These are phyloP conservation scores for Xylaria polymorpha DNA, from an alignment of 2,329 filamentous ascomycete genomes.

Conservation along the genomic window DNA sequence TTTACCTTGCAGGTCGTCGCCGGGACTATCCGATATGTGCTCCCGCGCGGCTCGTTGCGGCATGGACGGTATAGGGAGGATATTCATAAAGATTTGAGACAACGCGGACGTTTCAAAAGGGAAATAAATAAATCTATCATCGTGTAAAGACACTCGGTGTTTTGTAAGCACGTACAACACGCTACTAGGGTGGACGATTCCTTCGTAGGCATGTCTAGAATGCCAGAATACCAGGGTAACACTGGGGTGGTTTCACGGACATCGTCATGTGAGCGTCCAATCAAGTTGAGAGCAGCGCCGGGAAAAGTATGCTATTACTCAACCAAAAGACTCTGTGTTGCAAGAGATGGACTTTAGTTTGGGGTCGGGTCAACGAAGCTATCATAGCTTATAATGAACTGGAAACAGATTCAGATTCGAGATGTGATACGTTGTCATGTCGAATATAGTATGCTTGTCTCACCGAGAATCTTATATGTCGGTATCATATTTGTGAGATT, in stretches of 20 bases:
- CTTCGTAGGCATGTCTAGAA: not conserved
- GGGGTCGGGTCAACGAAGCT: not conserved
- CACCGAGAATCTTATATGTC: not conserved
- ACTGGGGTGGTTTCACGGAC: not conserved
- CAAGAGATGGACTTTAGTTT: not conserved
- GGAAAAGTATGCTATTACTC: not conserved
- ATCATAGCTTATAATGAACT: not conserved
- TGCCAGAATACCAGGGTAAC: not conserved
- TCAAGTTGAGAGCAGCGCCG: not conserved
- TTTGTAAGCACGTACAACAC: not conserved
- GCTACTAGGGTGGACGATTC: not conserved
- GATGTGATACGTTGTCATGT: not conserved
- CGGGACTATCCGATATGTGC: not conserved
- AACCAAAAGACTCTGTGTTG: not conserved
- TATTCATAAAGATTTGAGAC: not conserved
- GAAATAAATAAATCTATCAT: not conserved
- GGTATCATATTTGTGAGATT: not conserved
- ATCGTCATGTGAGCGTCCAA: not conserved
- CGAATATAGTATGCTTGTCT: not conserved
- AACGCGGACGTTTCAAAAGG: not conserved
- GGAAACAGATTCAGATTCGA: too few species aligned
- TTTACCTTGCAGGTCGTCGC: not conserved
- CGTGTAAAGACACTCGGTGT: not conserved
- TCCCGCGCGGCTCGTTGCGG: not conserved
- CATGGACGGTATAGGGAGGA: not conserved